phyloP scores from a whole-genome alignment of 192 early-diverging fungal species.

The Coemansia sp. region DNA sequence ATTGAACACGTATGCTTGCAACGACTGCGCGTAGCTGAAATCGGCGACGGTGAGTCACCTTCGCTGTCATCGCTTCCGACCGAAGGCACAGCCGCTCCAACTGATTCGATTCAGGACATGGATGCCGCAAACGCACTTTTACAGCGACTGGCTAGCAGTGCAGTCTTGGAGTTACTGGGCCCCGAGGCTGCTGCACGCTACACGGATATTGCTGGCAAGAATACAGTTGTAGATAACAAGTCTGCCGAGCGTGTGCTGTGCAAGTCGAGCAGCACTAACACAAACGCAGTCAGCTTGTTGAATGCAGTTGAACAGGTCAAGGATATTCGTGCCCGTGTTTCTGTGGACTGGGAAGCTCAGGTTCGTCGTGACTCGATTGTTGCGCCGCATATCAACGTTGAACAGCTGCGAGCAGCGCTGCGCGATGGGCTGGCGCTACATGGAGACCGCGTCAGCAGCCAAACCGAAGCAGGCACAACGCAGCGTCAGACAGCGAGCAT shows the following conservation, averaged over 20 bases:
- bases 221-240: not conserved
- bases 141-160: constrained; percentile 7
- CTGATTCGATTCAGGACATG: not conserved
- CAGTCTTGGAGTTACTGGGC: constrained; percentile 12
- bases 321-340: constrained; percentile 45
- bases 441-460: constrained; percentile 15
- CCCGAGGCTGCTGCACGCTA: not conserved
- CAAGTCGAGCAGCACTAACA: not conserved
- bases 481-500: not conserved
- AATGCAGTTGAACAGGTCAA: constrained; percentile 30
- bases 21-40: constrained; percentile 3
- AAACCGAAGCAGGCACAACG: not conserved
- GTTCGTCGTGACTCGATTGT: constrained; percentile 29
- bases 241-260: constrained; percentile 24
- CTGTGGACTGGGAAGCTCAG: constrained; percentile 47
- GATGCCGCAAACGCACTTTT: not conserved
- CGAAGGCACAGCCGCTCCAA: not conserved
- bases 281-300: not conserved
- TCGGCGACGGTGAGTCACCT: not conserved
- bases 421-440: constrained; percentile 30
- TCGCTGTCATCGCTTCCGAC: constrained; percentile 1
- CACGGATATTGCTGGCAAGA: not conserved
- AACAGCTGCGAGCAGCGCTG: constrained; percentile 45
- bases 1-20: constrained; percentile 28
- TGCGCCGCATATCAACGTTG: constrained; percentile 35